phyloP scores from a whole-genome alignment of 176 grass and related monocot species.

The Pontederia paniculata region DNA sequence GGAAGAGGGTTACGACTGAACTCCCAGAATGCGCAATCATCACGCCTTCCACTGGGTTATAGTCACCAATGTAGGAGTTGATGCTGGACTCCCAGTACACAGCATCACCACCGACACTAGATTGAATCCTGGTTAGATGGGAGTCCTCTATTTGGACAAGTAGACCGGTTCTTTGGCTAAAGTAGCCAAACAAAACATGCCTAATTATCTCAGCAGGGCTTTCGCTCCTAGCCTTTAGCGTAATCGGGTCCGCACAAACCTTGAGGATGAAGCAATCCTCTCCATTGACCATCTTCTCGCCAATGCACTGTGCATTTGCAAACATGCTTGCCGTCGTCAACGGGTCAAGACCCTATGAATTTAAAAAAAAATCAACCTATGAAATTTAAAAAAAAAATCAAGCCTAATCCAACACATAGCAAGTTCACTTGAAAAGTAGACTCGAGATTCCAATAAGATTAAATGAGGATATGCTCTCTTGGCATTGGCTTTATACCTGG shows the following conservation, averaged over 20 bases:
- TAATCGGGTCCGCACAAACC: slow-evolving; percentile 9
- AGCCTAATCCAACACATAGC: background rate
- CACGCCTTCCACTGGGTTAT: slow-evolving; percentile 11
- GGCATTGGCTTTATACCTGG: background rate
- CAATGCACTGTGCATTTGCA: slow-evolving; percentile 9
- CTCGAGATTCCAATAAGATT: background rate
- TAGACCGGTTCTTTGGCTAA: slow-evolving; percentile 16
- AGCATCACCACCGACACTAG: slow-evolving; percentile 8
- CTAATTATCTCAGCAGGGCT: slow-evolving; percentile 16
- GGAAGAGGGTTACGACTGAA: slow-evolving; percentile 14
- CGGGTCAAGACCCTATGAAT: slow-evolving; percentile 11
- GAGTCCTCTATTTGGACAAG: slow-evolving; percentile 20
- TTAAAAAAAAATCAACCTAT: too few species aligned
- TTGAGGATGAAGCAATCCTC: slow-evolving; percentile 23
- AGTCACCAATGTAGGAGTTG: slow-evolving; percentile 13
- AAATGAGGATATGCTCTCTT: background rate
- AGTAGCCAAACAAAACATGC: slow-evolving; percentile 19
- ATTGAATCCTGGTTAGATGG: slow-evolving; percentile 12
- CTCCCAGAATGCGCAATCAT: slow-evolving; percentile 19
- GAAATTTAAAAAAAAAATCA: too few species aligned
- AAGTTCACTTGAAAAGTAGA: background rate
- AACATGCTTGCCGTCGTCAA: slow-evolving; percentile 19
- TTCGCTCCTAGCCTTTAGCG: slow-evolving; percentile 15
- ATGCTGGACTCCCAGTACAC: slow-evolving; percentile 17
- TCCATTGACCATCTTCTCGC: slow-evolving; percentile 9